A percentile compares a stretch with the other conserved stretches of the same genome.
Conservation (phyloP, 306 rosid genomes). For the Sicyos baderoa region DNA sequence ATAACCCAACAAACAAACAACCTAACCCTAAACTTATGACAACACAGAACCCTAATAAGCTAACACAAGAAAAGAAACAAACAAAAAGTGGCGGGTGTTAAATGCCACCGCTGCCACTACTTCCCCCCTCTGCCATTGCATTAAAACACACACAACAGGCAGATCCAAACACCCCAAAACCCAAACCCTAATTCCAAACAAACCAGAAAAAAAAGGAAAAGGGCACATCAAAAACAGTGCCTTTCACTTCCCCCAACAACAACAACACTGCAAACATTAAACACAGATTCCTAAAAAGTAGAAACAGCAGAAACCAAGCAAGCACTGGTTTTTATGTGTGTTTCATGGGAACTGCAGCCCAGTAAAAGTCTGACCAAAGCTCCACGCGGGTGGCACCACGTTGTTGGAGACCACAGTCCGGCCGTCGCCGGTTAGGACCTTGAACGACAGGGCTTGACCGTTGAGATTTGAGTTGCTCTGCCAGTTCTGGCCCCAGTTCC, state of each 20-base stretch:
- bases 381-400: constrained; percentile 52
- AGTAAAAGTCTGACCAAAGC: constrained; percentile 61
- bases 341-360: constrained; percentile 45
- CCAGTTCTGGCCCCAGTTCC: constrained; percentile 93
- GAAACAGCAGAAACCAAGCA: no score
- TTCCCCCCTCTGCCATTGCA: constrained; percentile 21
- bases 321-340: no score
- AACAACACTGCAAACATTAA: not conserved
- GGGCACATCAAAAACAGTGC: constrained; percentile 35
- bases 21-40: not conserved
- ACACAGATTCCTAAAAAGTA: not conserved
- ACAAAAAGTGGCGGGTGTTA: constrained; percentile 43
- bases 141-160: constrained; percentile 22
- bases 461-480: constrained; percentile 57
- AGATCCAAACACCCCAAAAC: not conserved
- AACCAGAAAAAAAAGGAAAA: constrained; percentile 17
- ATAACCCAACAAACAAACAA: not conserved
- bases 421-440: constrained; percentile 60
- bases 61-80: not conserved
- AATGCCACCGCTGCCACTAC: constrained; percentile 41
- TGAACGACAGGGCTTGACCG: constrained; percentile 66
- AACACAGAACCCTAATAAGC: not conserved
- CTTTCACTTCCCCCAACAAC: constrained; percentile 20
- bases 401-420: constrained; percentile 39
- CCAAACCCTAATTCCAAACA: not conserved